These are phyloP conservation scores for Myxozyma sirexii DNA, from an alignment of 805 yeast species.

Conservation along the genomic window DNA sequence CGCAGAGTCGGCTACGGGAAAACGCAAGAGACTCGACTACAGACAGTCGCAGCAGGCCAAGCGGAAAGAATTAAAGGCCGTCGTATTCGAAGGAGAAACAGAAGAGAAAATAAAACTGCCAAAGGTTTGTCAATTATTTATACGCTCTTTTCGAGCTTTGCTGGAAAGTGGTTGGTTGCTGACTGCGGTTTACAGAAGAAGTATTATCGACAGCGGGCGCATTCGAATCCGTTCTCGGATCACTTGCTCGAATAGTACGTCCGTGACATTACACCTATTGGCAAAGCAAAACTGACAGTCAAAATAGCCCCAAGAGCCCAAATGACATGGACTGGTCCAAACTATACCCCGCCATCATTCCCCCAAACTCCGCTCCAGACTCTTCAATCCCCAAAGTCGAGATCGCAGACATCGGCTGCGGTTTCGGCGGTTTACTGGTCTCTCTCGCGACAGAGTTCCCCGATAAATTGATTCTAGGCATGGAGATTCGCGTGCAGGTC, in stretches of 20 bases:
- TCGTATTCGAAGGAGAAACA: constrained; percentile 44
- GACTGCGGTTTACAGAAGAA: constrained; percentile 49
- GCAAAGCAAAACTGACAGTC: too few relatives aligned
- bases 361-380: constrained; percentile 36
- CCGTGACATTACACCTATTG: too few relatives aligned
- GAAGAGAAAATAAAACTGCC: constrained; percentile 27
- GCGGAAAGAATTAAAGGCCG: constrained; percentile 53
- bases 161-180: background rate
- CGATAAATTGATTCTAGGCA: constrained; percentile 72
- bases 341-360: constrained; percentile 64
- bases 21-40: constrained; percentile 43
- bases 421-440: constrained; percentile 88
- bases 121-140: constrained; percentile 13
- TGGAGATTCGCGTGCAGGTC: constrained; percentile 93
- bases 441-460: constrained; percentile 80
- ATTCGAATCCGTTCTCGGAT: constrained; percentile 95
- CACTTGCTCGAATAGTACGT: constrained; percentile 76
- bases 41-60: constrained; percentile 52
- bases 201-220: constrained; percentile 94
- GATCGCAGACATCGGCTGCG: constrained; percentile 96
- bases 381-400: constrained; percentile 55
- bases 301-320: constrained; percentile 75
- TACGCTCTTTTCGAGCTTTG: background rate
- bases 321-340: constrained; percentile 83
- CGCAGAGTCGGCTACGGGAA: background rate